Evolutionary conservation across 345 rosid genomes (phyloP).

Genomic region (Salix arbutifolia): DNA sequence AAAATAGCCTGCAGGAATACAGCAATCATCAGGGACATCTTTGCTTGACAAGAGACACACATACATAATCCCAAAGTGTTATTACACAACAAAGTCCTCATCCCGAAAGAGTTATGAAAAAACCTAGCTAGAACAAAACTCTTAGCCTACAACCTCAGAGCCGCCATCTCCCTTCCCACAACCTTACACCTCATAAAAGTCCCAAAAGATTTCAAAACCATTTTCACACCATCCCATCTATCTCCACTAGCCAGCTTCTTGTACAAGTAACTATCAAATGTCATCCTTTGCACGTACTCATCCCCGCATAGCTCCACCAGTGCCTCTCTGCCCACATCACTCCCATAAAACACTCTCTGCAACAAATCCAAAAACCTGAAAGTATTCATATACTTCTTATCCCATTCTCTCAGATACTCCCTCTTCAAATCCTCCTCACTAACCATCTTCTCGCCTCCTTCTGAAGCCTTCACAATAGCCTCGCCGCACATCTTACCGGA

Average conservation of each 20-base stretch:
- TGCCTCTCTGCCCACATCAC: conserved; percentile 49
- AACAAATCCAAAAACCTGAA: conserved; percentile 51
- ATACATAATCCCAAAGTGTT: background rate
- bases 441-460: conserved; percentile 41
- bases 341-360: conserved; percentile 52
- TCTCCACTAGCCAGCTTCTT: conserved; percentile 45
- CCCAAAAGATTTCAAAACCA: conserved; percentile 39
- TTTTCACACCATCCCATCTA: conserved; percentile 42
- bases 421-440: conserved; percentile 52
- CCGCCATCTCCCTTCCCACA: conserved; percentile 34
- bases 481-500: conserved; percentile 64
- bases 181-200: conserved; percentile 45
- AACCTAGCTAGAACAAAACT: background rate
- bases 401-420: conserved; percentile 58
- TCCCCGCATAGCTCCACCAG: conserved; percentile 63
- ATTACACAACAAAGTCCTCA: background rate
- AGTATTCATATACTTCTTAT: conserved; percentile 34
- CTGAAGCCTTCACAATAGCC: conserved; percentile 56
- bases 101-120: background rate
- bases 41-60: background rate
- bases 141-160: conserved; percentile 8
- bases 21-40: background rate
- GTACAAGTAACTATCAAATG: conserved; percentile 65
- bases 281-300: conserved; percentile 69
- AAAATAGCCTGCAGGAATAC: background rate